These are phyloP conservation scores for Aspergillus sp. DNA, from an alignment of 2,329 filamentous ascomycete species.

Conservation along the genomic window DNA sequence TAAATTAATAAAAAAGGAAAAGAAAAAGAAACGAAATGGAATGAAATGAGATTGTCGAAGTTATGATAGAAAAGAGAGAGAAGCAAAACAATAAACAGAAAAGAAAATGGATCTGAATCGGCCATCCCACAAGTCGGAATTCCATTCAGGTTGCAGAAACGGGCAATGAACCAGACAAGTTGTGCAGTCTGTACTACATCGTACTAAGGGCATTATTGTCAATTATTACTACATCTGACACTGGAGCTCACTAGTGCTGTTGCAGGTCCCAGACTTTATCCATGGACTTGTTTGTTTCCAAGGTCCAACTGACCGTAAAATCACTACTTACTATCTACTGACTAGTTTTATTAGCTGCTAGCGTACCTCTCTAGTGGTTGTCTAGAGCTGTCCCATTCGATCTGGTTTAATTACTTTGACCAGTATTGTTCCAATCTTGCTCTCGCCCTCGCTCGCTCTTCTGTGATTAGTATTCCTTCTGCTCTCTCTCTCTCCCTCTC, in stretches of 20 bases:
- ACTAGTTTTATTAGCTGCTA: constrained; percentile 19
- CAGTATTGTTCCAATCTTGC: constrained; percentile 22
- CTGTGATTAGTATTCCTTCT: neutral
- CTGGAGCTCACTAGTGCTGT: constrained; percentile 23
- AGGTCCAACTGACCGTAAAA: constrained; percentile 17
- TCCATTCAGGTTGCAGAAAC: constrained; percentile 2
- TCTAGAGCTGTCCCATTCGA: constrained; percentile 23
- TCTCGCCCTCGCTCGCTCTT: neutral
- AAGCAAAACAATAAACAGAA: too few relatives aligned
- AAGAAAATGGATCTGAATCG: neutral
- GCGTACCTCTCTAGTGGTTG: constrained; percentile 10
- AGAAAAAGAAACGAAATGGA: too few relatives aligned
- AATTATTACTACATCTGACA: constrained; percentile 26
- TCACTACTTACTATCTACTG: constrained; percentile 2
- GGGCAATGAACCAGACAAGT: constrained; percentile 5
- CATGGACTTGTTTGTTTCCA: constrained; percentile 27
- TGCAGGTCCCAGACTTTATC: constrained; percentile 19
- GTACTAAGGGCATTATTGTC: constrained; percentile 19
- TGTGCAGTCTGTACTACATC: constrained; percentile 10
- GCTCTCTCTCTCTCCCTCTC: neutral
- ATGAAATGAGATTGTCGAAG: too few relatives aligned
- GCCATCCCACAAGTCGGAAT: neutral
- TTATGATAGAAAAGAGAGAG: too few relatives aligned
- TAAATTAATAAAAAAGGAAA: too few relatives aligned
- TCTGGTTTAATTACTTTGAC: constrained; percentile 23